Evolutionary conservation across 2,329 filamentous ascomycete species (phyloP).

Genomic region (Pseudophaeomoniella oleicola): DNA sequence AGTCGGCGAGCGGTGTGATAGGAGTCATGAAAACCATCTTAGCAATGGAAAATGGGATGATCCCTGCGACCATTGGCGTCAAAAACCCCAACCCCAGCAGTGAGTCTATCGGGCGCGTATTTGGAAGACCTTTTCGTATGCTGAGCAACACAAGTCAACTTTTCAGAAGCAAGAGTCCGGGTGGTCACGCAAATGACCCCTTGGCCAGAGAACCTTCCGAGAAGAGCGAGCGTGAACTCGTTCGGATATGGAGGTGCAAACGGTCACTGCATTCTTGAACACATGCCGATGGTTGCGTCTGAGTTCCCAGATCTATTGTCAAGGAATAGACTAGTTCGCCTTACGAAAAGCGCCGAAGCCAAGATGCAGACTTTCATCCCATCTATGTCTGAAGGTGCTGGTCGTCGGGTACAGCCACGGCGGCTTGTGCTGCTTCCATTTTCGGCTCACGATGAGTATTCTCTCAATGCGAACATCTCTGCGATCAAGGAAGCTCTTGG

Average conservation of each 20-base stretch:
- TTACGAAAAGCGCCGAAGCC: too few relatives aligned
- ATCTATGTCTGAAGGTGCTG: too few relatives aligned
- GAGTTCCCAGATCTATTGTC: too few relatives aligned
- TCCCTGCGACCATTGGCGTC: conserved; percentile 15
- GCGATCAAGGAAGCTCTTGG: not conserved
- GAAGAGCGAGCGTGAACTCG: conserved; percentile 18
- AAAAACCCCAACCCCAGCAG: conserved; percentile 18
- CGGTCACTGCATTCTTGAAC: conserved; percentile 1
- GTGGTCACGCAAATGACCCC: not conserved
- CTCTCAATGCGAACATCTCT: not conserved
- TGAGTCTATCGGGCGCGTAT: not conserved
- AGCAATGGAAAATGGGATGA: conserved; percentile 23
- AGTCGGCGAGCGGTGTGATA: conserved; percentile 20
- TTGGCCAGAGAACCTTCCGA: not conserved
- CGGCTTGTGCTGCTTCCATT: too few relatives aligned
- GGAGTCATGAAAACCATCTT: conserved; percentile 28
- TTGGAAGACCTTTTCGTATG: not conserved
- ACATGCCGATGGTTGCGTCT: too few relatives aligned
- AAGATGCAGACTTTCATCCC: too few relatives aligned
- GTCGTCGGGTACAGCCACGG: too few relatives aligned
- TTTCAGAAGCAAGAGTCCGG: not conserved
- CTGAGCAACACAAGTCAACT: not conserved
- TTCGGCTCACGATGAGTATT: not conserved
- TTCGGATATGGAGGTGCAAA: conserved; percentile 11
- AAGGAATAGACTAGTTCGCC: too few relatives aligned